Conservation (phyloP, 768 basidiomycete species). For the Lyophyllum atratum region DNA sequence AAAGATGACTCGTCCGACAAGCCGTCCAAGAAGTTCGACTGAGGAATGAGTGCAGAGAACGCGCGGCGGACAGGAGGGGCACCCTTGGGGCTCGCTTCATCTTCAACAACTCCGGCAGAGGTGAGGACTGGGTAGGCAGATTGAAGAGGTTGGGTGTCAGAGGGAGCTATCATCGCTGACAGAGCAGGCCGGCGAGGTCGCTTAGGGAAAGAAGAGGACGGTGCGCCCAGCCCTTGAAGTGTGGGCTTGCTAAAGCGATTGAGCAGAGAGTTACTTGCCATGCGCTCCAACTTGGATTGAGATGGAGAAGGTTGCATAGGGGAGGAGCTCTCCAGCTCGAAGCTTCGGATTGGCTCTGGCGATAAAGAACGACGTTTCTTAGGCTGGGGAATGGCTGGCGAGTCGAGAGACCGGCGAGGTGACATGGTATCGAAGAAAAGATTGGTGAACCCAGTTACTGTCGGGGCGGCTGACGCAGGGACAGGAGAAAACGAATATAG, state of each 20-base stretch:
- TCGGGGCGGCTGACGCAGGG: constrained; percentile 53
- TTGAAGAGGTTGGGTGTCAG: constrained; percentile 34
- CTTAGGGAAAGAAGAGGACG: constrained; percentile 53
- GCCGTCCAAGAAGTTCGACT: constrained; percentile 52
- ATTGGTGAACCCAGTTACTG: constrained; percentile 53
- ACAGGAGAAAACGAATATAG: constrained; percentile 34
- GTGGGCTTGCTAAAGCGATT: constrained; percentile 53
- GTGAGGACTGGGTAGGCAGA: constrained; percentile 46
- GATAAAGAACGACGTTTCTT: constrained; percentile 65
- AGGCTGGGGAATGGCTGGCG: constrained; percentile 41
- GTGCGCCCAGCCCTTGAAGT: constrained; percentile 53
- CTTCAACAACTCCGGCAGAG: constrained; percentile 24
- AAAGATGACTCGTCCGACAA: constrained; percentile 61
- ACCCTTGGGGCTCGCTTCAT: constrained; percentile 32
- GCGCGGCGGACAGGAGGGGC: constrained; percentile 64
- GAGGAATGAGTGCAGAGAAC: constrained; percentile 73
- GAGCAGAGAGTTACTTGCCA: constrained; percentile 49
- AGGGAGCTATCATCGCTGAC: constrained; percentile 60
- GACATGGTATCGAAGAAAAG: constrained; percentile 65
- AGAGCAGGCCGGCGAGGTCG: constrained; percentile 67
- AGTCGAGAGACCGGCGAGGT: constrained; percentile 47
- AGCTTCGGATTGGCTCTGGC: constrained; percentile 43
- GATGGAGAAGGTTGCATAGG: constrained; percentile 55
- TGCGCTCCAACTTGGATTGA: constrained; percentile 46
- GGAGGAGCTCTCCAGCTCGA: constrained; percentile 46